Base-by-base conservation (phyloP, 2,329 filamentous ascomycete species). In the Magnaporthiopsis rhizophila region DNA sequence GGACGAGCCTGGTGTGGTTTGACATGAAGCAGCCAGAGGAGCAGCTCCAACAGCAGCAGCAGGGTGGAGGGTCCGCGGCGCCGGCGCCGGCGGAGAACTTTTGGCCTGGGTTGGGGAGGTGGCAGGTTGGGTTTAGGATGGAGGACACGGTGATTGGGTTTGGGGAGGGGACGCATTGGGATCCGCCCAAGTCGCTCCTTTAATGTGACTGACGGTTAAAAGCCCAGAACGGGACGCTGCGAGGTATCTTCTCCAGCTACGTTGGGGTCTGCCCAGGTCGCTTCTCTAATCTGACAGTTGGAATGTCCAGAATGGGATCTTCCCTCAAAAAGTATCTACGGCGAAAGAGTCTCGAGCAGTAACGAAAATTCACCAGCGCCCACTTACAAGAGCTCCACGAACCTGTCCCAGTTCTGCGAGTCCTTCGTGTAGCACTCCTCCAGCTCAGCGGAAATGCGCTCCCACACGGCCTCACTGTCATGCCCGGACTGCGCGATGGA, bases 31-130 rank as follows among this genome's bases (percentile, higher is more conserved):
- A 82, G 71, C 66, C 65, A 15, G 70, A 74, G 32, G 72, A 71
- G 13, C 66, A 72, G 3, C 71, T 69, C 0, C 70, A 67, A 5
- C 53, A 32, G 53, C 32, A 67, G 7, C 53, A 32, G 53, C 32
- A 63, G 30, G 59, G 58, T 18, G 38, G 28, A 34, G 59, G 8
- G 69, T 60, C 1, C 28, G 63, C 60, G n/a, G n/a, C n/a, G n/a
- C n/a, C 30, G 30, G 30, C 30, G 1, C 67, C 65, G 15, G 68
- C 70, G 38, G 73, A 77, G 65, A 80, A 81, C 68, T 81, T 81
- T 68, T 82, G 79, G 80, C 80, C 80, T 2, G 77, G 75, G 1
- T 66, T 80, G 13, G 73, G 75, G 21, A 72, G 78, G 24, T 81
- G 80, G 79, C 75, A 78, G 65, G 65, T 82, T 5, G 77, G 74